Evolutionary conservation across 768 basidiomycete genomes (phyloP).

Genomic region (Suillus weaverae): DNA sequence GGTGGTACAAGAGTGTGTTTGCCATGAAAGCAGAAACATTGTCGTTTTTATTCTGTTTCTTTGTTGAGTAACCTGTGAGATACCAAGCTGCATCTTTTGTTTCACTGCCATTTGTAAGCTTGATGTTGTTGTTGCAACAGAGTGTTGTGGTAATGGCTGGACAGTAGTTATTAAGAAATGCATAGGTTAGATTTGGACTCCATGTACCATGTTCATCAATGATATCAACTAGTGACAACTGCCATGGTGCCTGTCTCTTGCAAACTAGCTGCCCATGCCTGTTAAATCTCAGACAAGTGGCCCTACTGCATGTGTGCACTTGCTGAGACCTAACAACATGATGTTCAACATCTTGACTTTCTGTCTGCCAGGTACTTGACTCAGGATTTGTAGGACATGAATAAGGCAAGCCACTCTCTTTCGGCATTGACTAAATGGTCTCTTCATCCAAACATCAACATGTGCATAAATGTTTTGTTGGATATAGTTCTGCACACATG

Average conservation of each 20-base stretch:
- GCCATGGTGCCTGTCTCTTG: neutral
- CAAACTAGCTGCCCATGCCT: neutral
- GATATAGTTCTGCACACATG: too few species aligned
- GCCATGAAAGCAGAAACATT: slow-evolving; percentile 41
- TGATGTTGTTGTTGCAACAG: slow-evolving; percentile 43
- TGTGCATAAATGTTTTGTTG: too few species aligned
- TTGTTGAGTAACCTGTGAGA: slow-evolving; percentile 34
- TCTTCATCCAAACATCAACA: too few species aligned
- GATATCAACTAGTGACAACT: neutral
- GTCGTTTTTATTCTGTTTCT: slow-evolving; percentile 28
- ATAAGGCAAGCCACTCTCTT: too few species aligned
- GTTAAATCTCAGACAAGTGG: neutral
- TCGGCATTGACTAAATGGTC: too few species aligned
- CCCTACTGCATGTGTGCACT: too few species aligned
- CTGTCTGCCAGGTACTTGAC: too few species aligned
- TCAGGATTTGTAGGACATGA: too few species aligned
- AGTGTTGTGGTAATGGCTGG: slow-evolving; percentile 24
- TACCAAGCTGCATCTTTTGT: slow-evolving; percentile 37
- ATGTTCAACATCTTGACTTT: too few species aligned
- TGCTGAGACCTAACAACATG: too few species aligned
- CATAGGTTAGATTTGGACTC: neutral
- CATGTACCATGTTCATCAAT: neutral
- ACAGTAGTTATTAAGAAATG: neutral
- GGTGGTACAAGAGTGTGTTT: slow-evolving; percentile 32
- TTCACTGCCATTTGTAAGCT: slow-evolving; percentile 37